phyloP scores from a whole-genome alignment of 2,329 filamentous ascomycete species.

The Mariannaea elegans region DNA sequence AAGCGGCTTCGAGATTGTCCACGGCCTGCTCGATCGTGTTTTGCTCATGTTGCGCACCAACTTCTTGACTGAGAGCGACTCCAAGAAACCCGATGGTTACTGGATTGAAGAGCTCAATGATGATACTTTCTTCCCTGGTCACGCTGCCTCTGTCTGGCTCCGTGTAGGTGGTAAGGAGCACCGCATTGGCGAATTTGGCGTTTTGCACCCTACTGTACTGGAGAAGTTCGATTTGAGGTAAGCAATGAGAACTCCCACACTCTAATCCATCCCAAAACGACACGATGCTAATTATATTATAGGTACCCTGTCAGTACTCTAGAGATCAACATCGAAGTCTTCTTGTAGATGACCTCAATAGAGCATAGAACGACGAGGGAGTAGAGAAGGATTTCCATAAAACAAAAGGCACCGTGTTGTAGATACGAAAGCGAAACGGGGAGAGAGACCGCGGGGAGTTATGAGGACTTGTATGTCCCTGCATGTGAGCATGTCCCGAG shows the following conservation, averaged over 20 bases:
- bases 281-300: slow-evolving; percentile 32
- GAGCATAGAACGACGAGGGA: slow-evolving; percentile 22
- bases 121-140: slow-evolving; percentile 89
- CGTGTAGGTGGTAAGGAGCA: slow-evolving; percentile 77
- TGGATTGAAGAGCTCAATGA: slow-evolving; percentile 96
- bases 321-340: slow-evolving; percentile 93
- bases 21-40: slow-evolving; percentile 90
- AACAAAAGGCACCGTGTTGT: not conserved
- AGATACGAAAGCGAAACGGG: slow-evolving; percentile 2
- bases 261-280: not conserved
- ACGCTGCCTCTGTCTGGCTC: slow-evolving; percentile 85
- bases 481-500: slow-evolving; percentile 24
- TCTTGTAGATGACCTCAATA: slow-evolving; percentile 67
- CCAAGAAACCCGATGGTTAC: slow-evolving; percentile 75
- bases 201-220: slow-evolving; percentile 90
- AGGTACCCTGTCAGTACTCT: slow-evolving; percentile 92
- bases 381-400: slow-evolving; percentile 3
- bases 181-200: slow-evolving; percentile 89
- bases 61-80: slow-evolving; percentile 73
- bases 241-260: slow-evolving; percentile 37
- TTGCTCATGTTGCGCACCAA: slow-evolving; percentile 89
- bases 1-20: slow-evolving; percentile 93
- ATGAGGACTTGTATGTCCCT: slow-evolving; percentile 5
- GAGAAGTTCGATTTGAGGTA: slow-evolving; percentile 92
- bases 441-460: not conserved